Evolutionary conservation across 805 yeast genomes (phyloP), one percentile per base, ranked within the genome.

Genomic region (Wickerhamomyces strasburgensis): DNA sequence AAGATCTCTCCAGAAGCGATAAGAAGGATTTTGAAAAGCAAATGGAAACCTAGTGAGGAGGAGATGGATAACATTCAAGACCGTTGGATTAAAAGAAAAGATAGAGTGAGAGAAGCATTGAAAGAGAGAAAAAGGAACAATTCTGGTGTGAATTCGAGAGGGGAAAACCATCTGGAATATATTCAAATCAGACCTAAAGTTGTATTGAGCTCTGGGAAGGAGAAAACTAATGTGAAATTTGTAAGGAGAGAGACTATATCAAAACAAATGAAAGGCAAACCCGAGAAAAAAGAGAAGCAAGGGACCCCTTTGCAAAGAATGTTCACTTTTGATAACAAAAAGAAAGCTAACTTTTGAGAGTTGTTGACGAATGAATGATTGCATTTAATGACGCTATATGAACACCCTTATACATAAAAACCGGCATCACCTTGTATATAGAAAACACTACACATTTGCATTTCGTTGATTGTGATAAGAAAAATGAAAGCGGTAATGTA

Each of bases 1-100:
- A 65, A 72, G 33, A 70, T 86, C 5, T 82, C 93, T 1, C 90
- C 94, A 1, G 94, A 88, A 47, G 84, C 89, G 0, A 73, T 88
- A 3, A 66, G 95, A 40, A 72, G 95, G 44, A 86, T 89, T 14
- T 56, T 89, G 46, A 79, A 76, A 54, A 79, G 90, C 5, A 75
- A 70, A 27, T 89, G 95, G 94, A 60, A 56, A 14, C 95, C 96
- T 0, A 65, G 58, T 5, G 69, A 63, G 1, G 69, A 67, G n/a
- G 84, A 80, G 41, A 70, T 65, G 27, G 68, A 58, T 5, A 54
- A 70, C 14, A 33, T 70, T 2, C 58, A 65, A 23, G 60, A 61
- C 14, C 68, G 90, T 44, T 82, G 85, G 78, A 58, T 55, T 21
- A 62, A 58, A 26, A 62, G 82, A 48, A 74, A 75, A 8, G 64